These are phyloP conservation scores for Rhizophora apiculata DNA, from an alignment of 345 rosid species.

Conservation along the genomic window DNA sequence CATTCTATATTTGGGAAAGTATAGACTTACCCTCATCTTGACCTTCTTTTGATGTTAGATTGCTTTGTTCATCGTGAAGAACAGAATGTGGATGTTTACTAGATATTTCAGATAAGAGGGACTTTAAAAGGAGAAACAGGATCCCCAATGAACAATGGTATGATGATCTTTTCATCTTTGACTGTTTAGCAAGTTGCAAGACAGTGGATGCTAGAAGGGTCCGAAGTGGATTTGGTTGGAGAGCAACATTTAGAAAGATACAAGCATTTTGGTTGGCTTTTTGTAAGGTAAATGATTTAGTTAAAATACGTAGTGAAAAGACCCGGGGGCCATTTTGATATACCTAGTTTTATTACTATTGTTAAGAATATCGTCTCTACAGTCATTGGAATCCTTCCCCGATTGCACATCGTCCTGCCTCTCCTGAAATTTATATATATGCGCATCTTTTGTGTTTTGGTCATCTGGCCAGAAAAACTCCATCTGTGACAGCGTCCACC, in stretches of 20 bases:
- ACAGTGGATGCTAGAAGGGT: conserved; percentile 43
- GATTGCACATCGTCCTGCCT: background rate
- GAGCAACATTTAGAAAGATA: conserved; percentile 65
- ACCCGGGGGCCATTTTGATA: background rate
- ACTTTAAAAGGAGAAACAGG: conserved; percentile 30
- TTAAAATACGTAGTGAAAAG: background rate
- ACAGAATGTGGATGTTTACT: conserved; percentile 22
- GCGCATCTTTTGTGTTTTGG: conserved; percentile 1
- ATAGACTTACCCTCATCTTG: conserved; percentile 67
- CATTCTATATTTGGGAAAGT: conserved; percentile 20
- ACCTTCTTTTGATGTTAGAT: conserved; percentile 26
- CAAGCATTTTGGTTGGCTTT: conserved; percentile 70
- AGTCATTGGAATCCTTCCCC: background rate
- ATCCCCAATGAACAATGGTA: conserved; percentile 24
- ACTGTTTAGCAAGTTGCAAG: conserved; percentile 27
- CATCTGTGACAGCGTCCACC: background rate
- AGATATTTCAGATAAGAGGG: conserved; percentile 20
- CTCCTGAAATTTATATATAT: background rate
- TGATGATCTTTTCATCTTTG: conserved; percentile 18
- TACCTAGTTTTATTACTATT: background rate
- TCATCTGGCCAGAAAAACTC: conserved; percentile 1
- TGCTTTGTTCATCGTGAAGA: conserved; percentile 36
- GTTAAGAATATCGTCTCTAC: background rate
- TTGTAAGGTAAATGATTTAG: conserved; percentile 18
- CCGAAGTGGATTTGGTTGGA: conserved; percentile 38